phyloP scores from a whole-genome alignment of 345 rosid species.

The Fremontodendron californicum region DNA sequence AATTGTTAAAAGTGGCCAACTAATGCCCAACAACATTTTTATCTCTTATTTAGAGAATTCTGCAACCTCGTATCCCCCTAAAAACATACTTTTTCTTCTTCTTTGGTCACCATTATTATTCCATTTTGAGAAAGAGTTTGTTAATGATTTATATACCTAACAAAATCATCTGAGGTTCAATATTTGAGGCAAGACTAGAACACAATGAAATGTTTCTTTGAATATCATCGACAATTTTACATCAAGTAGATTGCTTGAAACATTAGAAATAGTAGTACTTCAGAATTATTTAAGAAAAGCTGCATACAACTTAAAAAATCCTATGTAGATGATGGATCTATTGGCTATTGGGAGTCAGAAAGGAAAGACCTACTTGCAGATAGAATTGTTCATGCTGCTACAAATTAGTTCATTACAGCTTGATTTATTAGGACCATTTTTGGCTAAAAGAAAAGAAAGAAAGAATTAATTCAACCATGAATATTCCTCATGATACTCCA shows the following conservation, averaged over 20 bases:
- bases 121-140: not conserved
- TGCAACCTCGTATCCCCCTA: not conserved
- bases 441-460: too few species aligned
- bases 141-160: not conserved
- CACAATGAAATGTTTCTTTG: not conserved
- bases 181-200: not conserved
- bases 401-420: too few species aligned
- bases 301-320: too few species aligned
- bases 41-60: not conserved
- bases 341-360: too few species aligned
- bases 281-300: too few species aligned
- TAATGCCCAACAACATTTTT: not conserved
- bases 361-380: too few species aligned
- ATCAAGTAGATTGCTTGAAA: not conserved
- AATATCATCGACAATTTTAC: not conserved
- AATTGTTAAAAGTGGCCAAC: not conserved
- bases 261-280: not conserved
- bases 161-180: not conserved
- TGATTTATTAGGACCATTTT: too few species aligned
- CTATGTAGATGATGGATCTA: too few species aligned
- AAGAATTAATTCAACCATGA: too few species aligned
- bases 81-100: not conserved
- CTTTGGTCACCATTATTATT: too few species aligned
- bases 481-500: conserved; percentile 7
- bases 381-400: too few species aligned